These are phyloP conservation scores for Salix suchowensis DNA, from an alignment of 345 rosid species.

Conservation along the genomic window DNA sequence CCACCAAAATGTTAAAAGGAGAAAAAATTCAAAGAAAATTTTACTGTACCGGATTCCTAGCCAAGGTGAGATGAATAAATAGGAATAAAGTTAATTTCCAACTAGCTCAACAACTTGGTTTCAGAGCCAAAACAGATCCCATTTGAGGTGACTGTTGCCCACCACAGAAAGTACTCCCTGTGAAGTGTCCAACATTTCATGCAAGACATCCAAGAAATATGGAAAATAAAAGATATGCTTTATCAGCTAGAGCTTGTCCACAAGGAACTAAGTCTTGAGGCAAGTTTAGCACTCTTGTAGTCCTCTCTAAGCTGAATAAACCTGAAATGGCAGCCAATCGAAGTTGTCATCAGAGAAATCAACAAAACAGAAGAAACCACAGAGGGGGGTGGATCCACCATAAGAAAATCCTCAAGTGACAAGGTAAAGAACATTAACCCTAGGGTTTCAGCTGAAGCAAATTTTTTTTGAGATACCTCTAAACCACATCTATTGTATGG, in stretches of 20 bases:
- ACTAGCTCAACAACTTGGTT: slow-evolving; percentile 6
- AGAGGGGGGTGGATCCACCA: neutral
- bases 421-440: neutral
- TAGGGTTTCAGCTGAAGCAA: neutral
- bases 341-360: neutral
- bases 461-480: neutral
- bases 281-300: slow-evolving; percentile 89
- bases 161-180: neutral
- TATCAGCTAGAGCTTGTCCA: slow-evolving; percentile 67
- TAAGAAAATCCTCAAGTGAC: neutral
- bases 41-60: slow-evolving; percentile 1
- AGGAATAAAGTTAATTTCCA: neutral
- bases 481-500: neutral
- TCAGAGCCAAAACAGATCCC: slow-evolving; percentile 12
- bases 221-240: slow-evolving; percentile 7
- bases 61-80: neutral
- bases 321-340: slow-evolving; percentile 37
- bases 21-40: neutral
- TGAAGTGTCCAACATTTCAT: neutral
- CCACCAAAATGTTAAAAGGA: neutral
- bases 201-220: neutral
- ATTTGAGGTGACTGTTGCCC: neutral
- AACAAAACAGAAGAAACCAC: neutral
- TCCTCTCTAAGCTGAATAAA: slow-evolving; percentile 95
- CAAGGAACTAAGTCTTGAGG: slow-evolving; percentile 71